phyloP scores from a whole-genome alignment of 2,329 filamentous ascomycete genomes.

The Stachybotrys chlorohalonatus region DNA sequence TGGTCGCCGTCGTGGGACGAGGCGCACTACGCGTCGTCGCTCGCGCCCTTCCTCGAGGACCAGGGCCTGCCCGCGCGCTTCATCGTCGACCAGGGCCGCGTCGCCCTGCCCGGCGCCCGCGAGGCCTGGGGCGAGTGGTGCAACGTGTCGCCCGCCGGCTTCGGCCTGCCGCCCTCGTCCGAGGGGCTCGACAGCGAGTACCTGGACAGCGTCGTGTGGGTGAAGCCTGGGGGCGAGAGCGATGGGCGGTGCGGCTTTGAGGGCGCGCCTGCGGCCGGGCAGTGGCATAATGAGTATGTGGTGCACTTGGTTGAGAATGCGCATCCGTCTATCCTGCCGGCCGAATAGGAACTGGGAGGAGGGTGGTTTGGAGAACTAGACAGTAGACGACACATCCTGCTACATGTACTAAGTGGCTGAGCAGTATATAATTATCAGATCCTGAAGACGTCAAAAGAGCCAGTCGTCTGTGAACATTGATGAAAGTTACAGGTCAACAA shows the following conservation, averaged over 20 bases:
- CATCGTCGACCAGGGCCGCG: slow-evolving; percentile 36
- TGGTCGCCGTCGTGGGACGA: slow-evolving; percentile 30
- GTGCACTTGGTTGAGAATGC: slow-evolving; percentile 31
- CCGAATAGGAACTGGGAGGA: background rate
- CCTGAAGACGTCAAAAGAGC: too few relatives aligned
- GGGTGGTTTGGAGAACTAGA: too few relatives aligned
- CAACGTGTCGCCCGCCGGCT: slow-evolving; percentile 30
- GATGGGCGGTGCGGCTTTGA: slow-evolving; percentile 29
- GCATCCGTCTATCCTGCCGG: slow-evolving; percentile 7
- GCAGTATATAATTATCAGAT: too few relatives aligned
- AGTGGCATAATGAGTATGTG: slow-evolving; percentile 32
- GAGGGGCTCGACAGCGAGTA: slow-evolving; percentile 20
- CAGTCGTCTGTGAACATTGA: too few relatives aligned
- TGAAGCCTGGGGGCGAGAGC: slow-evolving; percentile 34
- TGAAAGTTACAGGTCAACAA: too few relatives aligned
- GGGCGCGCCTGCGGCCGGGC: slow-evolving; percentile 27
- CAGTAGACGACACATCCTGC: too few relatives aligned
- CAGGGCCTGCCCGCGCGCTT: slow-evolving; percentile 31
- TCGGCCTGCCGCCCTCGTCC: slow-evolving; percentile 26
- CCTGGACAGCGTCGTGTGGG: slow-evolving; percentile 34
- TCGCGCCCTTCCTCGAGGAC: slow-evolving; percentile 26
- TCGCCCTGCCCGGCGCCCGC: slow-evolving; percentile 24
- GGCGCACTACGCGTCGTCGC: slow-evolving; percentile 27
- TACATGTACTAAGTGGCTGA: too few relatives aligned
- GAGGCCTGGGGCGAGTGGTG: slow-evolving; percentile 34